Conservation (phyloP, 305 asterid species). For the Solanum chacoense region DNA sequence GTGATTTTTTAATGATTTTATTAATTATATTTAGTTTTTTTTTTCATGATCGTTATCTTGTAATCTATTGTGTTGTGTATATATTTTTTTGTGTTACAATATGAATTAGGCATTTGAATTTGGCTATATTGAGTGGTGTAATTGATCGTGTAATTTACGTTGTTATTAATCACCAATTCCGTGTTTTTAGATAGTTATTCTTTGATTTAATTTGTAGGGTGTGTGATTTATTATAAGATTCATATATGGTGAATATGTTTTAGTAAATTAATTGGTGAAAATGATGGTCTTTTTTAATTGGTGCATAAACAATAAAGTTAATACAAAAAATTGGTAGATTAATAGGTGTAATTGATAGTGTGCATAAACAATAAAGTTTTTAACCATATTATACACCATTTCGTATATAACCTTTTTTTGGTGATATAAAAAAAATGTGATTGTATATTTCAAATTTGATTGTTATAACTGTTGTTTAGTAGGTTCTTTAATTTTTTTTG, state of each 20-base stretch:
- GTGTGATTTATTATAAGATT: not conserved
- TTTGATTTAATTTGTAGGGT: not conserved
- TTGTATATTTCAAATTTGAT: too few species aligned
- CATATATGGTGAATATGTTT: not conserved
- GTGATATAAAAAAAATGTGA: not conserved
- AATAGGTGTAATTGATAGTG: too few species aligned
- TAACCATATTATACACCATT: not conserved
- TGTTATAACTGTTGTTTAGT: not conserved
- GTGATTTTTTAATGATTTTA: too few species aligned
- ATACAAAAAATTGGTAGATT: not conserved
- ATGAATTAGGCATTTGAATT: not conserved
- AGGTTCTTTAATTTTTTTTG: not conserved
- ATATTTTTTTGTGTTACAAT: not conserved
- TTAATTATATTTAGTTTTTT: too few species aligned
- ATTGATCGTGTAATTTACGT: not conserved
- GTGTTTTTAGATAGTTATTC: not conserved
- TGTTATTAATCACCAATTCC: not conserved
- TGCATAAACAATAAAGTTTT: not conserved
- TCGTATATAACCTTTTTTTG: not conserved
- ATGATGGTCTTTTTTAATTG: not conserved
- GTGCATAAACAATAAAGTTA: not conserved
- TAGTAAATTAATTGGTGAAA: not conserved
- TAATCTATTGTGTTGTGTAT: not conserved
- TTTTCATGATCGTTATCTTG: not conserved
- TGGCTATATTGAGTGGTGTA: not conserved